Evolutionary conservation across 2,329 filamentous ascomycete genomes (phyloP), one percentile per base, ranked within the genome.

Genomic region (Stagonosporopsis rhizophila): DNA sequence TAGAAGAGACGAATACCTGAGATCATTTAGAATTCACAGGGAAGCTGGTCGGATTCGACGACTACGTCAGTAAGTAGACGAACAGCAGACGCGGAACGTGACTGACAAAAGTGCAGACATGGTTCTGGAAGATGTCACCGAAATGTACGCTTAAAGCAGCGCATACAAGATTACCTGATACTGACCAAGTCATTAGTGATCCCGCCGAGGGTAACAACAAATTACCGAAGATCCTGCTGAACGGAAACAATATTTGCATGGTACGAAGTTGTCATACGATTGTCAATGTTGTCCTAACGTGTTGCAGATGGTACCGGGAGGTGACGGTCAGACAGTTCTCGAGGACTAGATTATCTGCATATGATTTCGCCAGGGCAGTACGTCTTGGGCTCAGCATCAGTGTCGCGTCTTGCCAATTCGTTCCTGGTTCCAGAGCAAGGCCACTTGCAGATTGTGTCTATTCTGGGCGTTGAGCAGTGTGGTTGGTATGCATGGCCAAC

Each of bases 231-330:
- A 96, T 99, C 59, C 80, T 99, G 38, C 81, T 99, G 35, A 99
- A 99, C 72, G 95, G 95, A 54, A 99, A 99, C 81, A 98, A 98
- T 72, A 92, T 99, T 63, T 98, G 94, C 90, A 99, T 99, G 95
- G 95, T 96, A 84, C 52, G 83, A 66, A 17, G 6, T 27, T 25
- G 32, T 25, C 22, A 14, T 39, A 40, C 25, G 4, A 39, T 19
- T 38, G n/a, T 15, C 30, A 22, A 28, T 15, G 9, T 6, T 17
- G 32, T 20, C 23, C 60, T 69, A 42, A 69, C 40, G 22, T 23
- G 19, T 39, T 20, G 17, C 39, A 75, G 72, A 73, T 74, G 70
- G 69, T 74, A 15, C 71, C 72, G 3, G 72, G 72, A 48, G 73
- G 71, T 41, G 69, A 74, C 44, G 72, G 70, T 11, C 61, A 69